Evolutionary conservation across 1,284 basidiomycete genomes (phyloP).

Genomic region (Cutaneotrichosporon cyanovorans): DNA sequence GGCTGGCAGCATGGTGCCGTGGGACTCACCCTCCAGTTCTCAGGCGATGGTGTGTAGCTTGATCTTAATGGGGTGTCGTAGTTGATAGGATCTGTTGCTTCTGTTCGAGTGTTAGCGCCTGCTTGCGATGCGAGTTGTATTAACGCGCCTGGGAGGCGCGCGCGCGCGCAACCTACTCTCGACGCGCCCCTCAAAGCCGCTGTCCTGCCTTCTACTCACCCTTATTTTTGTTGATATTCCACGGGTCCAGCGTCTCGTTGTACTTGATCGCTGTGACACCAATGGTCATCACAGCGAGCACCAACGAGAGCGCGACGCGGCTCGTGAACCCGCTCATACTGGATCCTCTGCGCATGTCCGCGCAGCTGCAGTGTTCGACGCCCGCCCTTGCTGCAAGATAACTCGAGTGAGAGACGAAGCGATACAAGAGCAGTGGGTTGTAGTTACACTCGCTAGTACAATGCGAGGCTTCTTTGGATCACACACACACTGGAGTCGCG

Average conservation of each 20-base stretch:
- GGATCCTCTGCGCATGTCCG: slow-evolving; percentile 9
- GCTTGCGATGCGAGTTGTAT: too few species aligned
- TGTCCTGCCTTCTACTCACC: too few species aligned
- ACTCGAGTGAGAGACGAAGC: background rate
- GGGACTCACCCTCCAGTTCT: slow-evolving; percentile 66
- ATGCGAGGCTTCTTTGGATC: too few species aligned
- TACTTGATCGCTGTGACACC: slow-evolving; percentile 46
- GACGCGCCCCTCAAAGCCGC: background rate
- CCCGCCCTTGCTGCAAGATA: background rate
- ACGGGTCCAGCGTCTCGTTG: slow-evolving; percentile 63
- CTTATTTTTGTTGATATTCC: slow-evolving; percentile 78
- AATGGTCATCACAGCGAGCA: background rate
- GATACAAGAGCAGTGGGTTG: background rate
- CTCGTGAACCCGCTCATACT: slow-evolving; percentile 2
- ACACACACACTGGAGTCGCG: too few species aligned
- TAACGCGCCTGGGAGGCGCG: too few species aligned
- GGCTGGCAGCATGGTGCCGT: too few species aligned
- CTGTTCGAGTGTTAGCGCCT: slow-evolving; percentile 45
- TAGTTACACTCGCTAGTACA: too few species aligned
- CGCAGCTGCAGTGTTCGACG: background rate
- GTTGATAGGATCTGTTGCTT: slow-evolving; percentile 56
- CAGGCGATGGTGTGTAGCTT: slow-evolving; percentile 65
- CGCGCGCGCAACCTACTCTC: background rate
- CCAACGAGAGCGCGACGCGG: background rate
- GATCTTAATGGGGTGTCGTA: slow-evolving; percentile 52